Evolutionary conservation across 371 early-diverging fungal species (phyloP), one percentile per base, ranked within the genome.

Genomic region (Amoeboaphelidium protococcarum): DNA sequence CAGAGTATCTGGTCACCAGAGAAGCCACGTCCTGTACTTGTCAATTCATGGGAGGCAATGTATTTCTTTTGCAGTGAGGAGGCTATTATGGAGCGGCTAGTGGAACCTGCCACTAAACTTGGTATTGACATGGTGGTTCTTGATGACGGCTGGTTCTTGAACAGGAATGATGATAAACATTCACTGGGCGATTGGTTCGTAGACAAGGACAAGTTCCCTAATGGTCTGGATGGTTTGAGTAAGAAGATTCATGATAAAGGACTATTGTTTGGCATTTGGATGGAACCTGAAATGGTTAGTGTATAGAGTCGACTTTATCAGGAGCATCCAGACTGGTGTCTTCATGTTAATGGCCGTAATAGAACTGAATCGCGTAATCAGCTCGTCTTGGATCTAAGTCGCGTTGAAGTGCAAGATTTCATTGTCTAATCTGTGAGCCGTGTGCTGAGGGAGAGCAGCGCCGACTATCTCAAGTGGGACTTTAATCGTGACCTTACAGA

Each of bases 381-480:
- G 27, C 48, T 63, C 6, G 54, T 62, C 1, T 42, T 66, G 2
- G 51, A 66, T 25, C 53, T 66, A 12, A 53, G 54, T 0, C 25
- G 31, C 6, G 25, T 21, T 2, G 58, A 66, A 40, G 66, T 66
- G 0, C 46, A 47, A 13, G 46, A 55, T 0, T 59, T 59, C 48
- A 13, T 62, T 4, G 47, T 48, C 41, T 41, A 47, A 0, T 46
- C 52, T 6, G 23, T 61, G 4, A 22, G 26, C 0, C 41, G 26
- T 6, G 49, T 57, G 0, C 50, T 66, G 41, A 42, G 40, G 0
- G 48, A 46, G 20, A 49, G 52, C 10, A 58, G 52, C 4, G 43
- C 64, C 13, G 60, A 61, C 23, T 66, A 61, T 50, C 59, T 63
- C 40, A 66, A 66, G 41, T 63, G 62, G 64, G 66, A 66, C 41